These are phyloP conservation scores for Antrodiella citrinella DNA, from an alignment of 768 basidiomycete genomes.

Conservation along the genomic window DNA sequence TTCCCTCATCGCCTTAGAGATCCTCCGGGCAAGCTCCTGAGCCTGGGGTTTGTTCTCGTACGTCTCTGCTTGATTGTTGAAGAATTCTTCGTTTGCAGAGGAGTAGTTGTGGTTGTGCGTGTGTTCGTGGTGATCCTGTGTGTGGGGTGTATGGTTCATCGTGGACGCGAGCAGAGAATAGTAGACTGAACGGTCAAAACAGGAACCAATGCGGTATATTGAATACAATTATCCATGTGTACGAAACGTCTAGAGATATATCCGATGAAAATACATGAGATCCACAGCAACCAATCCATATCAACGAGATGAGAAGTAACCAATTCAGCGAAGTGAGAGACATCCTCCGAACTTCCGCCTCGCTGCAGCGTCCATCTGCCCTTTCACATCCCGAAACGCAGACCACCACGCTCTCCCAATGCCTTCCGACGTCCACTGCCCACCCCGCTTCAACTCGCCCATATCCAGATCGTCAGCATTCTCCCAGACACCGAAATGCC, in stretches of 20 bases:
- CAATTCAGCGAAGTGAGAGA: slow-evolving; percentile 45
- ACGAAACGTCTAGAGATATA: too few species aligned
- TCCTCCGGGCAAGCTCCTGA: slow-evolving; percentile 14
- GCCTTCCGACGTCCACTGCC: slow-evolving; percentile 24
- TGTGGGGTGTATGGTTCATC: too few species aligned
- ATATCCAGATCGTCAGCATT: slow-evolving; percentile 24
- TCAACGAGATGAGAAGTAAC: slow-evolving; percentile 1
- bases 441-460: slow-evolving; percentile 20
- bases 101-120: slow-evolving; percentile 15
- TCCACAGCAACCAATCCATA: too few species aligned
- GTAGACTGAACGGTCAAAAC: too few species aligned
- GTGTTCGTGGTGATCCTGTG: neutral
- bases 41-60: slow-evolving; percentile 18
- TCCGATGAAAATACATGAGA: too few species aligned
- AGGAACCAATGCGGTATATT: too few species aligned
- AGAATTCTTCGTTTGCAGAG: slow-evolving; percentile 31
- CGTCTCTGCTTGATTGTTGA: slow-evolving; percentile 24
- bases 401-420: slow-evolving; percentile 78
- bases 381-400: slow-evolving; percentile 64
- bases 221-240: too few species aligned
- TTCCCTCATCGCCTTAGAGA: slow-evolving; percentile 22
- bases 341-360: slow-evolving; percentile 66
- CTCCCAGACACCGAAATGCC: slow-evolving; percentile 57
- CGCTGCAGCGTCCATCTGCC: slow-evolving; percentile 54
- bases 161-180: too few species aligned